Conservation (phyloP, 352 stramenopile genomes). For the Pythium coloratum region DNA sequence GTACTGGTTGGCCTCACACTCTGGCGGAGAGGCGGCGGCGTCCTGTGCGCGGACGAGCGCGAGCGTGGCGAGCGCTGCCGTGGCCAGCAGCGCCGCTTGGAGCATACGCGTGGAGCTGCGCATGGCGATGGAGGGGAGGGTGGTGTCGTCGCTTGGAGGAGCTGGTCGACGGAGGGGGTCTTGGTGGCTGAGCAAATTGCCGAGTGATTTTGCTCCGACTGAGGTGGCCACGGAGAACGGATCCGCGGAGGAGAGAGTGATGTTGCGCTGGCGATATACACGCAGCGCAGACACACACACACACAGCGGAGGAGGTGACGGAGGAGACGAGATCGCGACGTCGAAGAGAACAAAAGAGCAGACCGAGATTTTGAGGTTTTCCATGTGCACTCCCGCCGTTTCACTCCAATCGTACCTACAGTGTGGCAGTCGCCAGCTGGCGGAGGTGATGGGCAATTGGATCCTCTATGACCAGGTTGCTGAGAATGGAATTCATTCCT, state of each 20-base stretch:
- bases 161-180: constrained; percentile 3
- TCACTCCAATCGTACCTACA: constrained; percentile 1
- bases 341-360: not conserved
- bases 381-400: not conserved
- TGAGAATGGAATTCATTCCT: constrained; percentile 24
- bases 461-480: not conserved
- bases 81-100: constrained; percentile 12
- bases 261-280: not conserved
- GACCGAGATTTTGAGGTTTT: not conserved
- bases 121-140: constrained; percentile 3
- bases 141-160: not conserved
- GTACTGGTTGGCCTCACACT: constrained; percentile 24
- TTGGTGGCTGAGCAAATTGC: constrained; percentile 22
- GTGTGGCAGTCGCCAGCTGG: not conserved
- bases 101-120: constrained; percentile 11
- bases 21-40: not conserved
- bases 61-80: constrained; percentile 5
- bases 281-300: not conserved
- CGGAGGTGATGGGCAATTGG: not conserved
- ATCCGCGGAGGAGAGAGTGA: constrained; percentile 1
- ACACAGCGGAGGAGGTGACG: not conserved
- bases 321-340: not conserved
- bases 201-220: constrained; percentile 8
- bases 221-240: not conserved
- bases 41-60: constrained; percentile 14